Conservation (phyloP, 2,329 filamentous ascomycete species). For the Cryphonectria radicalis region DNA sequence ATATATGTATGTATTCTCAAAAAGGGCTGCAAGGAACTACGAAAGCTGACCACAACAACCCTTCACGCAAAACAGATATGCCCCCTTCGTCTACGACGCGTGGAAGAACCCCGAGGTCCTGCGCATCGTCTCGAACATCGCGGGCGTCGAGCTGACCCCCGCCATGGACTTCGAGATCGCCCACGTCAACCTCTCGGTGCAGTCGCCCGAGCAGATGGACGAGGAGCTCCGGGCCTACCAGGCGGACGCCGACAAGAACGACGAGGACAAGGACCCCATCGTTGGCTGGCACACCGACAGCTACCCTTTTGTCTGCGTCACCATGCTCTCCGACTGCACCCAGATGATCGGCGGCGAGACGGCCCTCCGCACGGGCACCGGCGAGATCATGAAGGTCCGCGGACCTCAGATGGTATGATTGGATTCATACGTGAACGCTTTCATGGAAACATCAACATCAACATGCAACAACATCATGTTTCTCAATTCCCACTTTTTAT, state of each 20-base stretch:
- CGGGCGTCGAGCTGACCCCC: constrained; percentile 58
- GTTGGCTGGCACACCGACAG: constrained; percentile 68
- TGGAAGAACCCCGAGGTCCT: constrained; percentile 51
- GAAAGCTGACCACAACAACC: neutral
- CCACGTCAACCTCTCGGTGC: constrained; percentile 58
- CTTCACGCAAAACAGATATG: constrained; percentile 43
- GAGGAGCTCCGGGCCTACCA: constrained; percentile 46
- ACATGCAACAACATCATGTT: neutral
- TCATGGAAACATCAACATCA: neutral
- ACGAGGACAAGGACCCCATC: constrained; percentile 57
- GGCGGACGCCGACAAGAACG: constrained; percentile 51
- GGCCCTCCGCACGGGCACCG: constrained; percentile 57
- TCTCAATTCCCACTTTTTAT: neutral
- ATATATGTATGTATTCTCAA: neutral
- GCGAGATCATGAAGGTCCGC: constrained; percentile 60
- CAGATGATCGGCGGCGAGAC: constrained; percentile 69
- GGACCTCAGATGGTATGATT: constrained; percentile 61
- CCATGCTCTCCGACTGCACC: constrained; percentile 67
- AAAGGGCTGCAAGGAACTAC: neutral
- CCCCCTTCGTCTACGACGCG: constrained; percentile 64
- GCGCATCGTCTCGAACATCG: constrained; percentile 53
- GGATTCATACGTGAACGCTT: neutral
- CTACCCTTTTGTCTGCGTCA: constrained; percentile 72
- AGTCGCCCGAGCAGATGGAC: constrained; percentile 51
- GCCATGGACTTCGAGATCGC: constrained; percentile 60